These are phyloP conservation scores for Tilletia setariae DNA, from an alignment of 1,284 basidiomycete genomes.

Conservation along the genomic window DNA sequence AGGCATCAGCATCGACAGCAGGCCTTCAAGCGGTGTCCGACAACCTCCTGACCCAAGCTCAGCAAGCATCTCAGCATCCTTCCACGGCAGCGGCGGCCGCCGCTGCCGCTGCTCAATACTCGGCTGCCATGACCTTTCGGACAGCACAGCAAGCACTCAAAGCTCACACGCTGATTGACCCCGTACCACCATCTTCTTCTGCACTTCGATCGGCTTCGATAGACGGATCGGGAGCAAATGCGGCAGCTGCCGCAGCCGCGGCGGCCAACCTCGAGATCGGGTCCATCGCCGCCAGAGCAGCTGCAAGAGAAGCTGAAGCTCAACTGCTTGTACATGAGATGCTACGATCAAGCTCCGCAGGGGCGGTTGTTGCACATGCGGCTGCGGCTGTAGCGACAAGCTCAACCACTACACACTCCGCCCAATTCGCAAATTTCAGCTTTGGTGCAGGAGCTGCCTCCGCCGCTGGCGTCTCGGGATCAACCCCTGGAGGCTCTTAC, in stretches of 20 bases:
- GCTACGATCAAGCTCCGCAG: conserved; percentile 18
- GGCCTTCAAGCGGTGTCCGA: conserved; percentile 39
- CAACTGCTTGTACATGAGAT: conserved; percentile 36
- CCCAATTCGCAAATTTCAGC: background rate
- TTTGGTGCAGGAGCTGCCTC: background rate
- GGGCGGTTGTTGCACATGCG: background rate
- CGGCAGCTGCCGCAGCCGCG: conserved; percentile 8
- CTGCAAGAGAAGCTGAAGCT: conserved; percentile 34
- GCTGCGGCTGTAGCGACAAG: conserved; percentile 15
- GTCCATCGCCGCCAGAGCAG: conserved; percentile 35
- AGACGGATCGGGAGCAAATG: background rate
- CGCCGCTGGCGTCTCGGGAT: background rate
- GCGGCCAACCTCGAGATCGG: conserved; percentile 29
- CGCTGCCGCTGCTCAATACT: conserved; percentile 24
- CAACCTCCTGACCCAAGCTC: conserved; percentile 35
- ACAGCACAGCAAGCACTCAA: conserved; percentile 27
- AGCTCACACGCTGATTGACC: conserved; percentile 9
- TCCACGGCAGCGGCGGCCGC: background rate
- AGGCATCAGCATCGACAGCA: conserved; percentile 33
- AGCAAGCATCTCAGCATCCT: conserved; percentile 24
- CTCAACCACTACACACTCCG: background rate
- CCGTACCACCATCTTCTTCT: conserved; percentile 23
- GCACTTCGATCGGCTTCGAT: conserved; percentile 14
- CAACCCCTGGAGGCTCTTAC: background rate
- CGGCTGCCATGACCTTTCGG: conserved; percentile 38